Conservation (phyloP, 331 rosid species). For the Cucumis variabilis region DNA sequence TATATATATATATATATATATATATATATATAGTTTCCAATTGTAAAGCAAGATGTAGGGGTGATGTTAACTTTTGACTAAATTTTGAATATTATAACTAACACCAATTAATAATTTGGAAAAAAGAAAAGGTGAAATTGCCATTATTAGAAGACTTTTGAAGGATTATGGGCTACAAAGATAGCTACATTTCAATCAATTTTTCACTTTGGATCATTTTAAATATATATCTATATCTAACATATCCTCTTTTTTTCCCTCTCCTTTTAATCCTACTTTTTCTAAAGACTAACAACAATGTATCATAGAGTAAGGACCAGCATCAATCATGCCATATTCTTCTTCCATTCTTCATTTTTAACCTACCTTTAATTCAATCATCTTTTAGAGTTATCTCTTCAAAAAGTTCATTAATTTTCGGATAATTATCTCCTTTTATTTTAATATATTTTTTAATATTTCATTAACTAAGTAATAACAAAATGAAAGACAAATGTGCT, state of each 20-base stretch:
- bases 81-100: neutral
- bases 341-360: neutral
- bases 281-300: neutral
- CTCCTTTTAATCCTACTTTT: neutral
- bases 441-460: no score
- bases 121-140: neutral
- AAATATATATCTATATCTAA: neutral
- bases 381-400: neutral
- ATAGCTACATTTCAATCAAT: conserved; percentile 21
- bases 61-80: neutral
- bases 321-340: conserved; percentile 15
- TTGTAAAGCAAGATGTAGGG: neutral
- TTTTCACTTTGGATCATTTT: conserved; percentile 17
- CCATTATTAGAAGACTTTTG: conserved; percentile 20
- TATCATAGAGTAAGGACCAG: conserved; percentile 24
- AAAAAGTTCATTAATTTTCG: neutral
- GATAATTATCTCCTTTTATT: neutral
- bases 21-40: neutral
- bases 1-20: no score
- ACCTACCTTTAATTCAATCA: neutral
- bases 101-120: conserved; percentile 15
- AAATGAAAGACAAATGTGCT: no score
- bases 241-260: neutral
- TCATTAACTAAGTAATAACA: no score
- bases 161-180: neutral